phyloP scores from a whole-genome alignment of 2,329 filamentous ascomycete genomes.

The Nemania abortiva region DNA sequence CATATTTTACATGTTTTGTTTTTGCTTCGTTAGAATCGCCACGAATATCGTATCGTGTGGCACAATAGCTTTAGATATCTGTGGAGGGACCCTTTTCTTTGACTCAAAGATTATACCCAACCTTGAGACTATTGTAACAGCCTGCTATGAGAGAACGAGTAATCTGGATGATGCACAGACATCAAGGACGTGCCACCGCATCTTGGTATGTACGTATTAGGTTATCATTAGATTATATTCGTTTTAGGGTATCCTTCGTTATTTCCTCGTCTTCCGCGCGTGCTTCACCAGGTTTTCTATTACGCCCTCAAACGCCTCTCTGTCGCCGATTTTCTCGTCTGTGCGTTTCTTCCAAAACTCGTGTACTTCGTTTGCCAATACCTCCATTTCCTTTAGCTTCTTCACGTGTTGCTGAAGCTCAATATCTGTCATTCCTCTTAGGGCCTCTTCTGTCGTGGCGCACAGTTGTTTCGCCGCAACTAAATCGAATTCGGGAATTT shows the following conservation, averaged over 20 bases:
- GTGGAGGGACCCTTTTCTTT: neutral
- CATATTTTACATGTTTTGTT: too few relatives aligned
- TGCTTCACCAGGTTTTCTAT: constrained; percentile 97
- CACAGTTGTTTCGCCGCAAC: constrained; percentile 83
- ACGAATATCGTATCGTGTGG: neutral
- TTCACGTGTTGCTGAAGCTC: constrained; percentile 80
- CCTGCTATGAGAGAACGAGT: neutral
- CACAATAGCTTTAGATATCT: neutral
- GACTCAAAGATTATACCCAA: neutral
- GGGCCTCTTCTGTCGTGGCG: constrained; percentile 84
- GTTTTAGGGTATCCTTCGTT: constrained; percentile 55
- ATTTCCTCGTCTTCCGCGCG: constrained; percentile 86
- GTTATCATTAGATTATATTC: constrained; percentile 28
- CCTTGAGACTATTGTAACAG: neutral
- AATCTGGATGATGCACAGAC: neutral
- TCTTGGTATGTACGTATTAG: constrained; percentile 23
- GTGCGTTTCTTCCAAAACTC: constrained; percentile 90
- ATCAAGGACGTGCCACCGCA: neutral
- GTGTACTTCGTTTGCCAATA: constrained; percentile 79
- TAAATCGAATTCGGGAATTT: constrained; percentile 81
- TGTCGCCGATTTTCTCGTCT: constrained; percentile 88
- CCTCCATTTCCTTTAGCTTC: constrained; percentile 76
- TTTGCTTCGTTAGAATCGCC: too few relatives aligned
- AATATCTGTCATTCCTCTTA: constrained; percentile 80
- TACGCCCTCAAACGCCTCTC: constrained; percentile 94